Conservation (phyloP, 306 rosid genomes). For the Lupinus albus region DNA sequence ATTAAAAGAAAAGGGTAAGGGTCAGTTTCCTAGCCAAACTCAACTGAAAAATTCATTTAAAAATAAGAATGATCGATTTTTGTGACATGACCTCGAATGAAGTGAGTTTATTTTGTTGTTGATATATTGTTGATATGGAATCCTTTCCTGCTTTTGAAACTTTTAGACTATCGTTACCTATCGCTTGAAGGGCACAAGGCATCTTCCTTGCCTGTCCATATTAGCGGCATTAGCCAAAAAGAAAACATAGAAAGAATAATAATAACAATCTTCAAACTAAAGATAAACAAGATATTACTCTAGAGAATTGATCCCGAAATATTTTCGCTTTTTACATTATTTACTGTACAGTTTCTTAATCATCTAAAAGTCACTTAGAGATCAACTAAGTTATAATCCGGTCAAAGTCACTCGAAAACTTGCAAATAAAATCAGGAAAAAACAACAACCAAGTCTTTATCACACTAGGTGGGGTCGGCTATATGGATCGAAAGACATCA, state of each 20-base stretch:
- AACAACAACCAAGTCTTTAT: too few relatives aligned
- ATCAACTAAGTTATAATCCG: background rate
- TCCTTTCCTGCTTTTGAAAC: conserved; percentile 52
- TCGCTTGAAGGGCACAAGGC: conserved; percentile 58
- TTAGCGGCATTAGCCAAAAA: conserved; percentile 16
- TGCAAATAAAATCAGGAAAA: conserved; percentile 17
- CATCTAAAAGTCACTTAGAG: conserved; percentile 17
- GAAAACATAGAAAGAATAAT: background rate
- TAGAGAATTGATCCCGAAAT: background rate
- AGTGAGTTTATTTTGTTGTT: conserved; percentile 42
- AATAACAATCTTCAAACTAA: conserved; percentile 30
- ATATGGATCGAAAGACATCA: too few relatives aligned
- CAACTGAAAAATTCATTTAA: conserved; percentile 25
- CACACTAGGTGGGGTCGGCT: too few relatives aligned
- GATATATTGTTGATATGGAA: conserved; percentile 43
- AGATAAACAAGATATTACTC: conserved; percentile 16
- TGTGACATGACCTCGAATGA: conserved; percentile 53
- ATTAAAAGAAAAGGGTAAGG: conserved; percentile 34
- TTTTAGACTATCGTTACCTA: conserved; percentile 50
- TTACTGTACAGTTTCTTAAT: conserved; percentile 7
- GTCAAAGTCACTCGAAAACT: conserved; percentile 9
- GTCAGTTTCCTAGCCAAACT: conserved; percentile 7
- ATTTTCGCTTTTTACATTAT: background rate
- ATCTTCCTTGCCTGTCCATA: conserved; percentile 64
- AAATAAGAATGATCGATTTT: conserved; percentile 31